phyloP scores from a whole-genome alignment of 257 asterid genomes.

The Pogostemon cablin region DNA sequence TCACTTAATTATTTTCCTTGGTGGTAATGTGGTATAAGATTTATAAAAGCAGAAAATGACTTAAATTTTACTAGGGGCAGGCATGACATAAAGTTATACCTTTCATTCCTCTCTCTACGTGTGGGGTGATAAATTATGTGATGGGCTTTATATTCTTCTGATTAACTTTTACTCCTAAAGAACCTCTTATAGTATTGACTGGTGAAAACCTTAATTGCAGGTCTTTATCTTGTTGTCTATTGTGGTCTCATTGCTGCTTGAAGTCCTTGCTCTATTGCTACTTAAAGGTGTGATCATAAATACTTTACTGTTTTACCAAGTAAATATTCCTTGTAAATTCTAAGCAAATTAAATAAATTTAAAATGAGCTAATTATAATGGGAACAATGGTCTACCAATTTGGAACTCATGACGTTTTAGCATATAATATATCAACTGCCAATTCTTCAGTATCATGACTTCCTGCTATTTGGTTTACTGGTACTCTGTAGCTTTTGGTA shows the following conservation, averaged over 20 bases:
- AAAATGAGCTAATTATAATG: not conserved
- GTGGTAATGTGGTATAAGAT: slow-evolving; percentile 23
- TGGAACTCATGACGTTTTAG: not conserved
- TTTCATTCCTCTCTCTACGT: no score
- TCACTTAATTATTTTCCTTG: slow-evolving; percentile 17
- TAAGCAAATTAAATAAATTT: not conserved
- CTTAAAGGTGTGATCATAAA: slow-evolving; percentile 65
- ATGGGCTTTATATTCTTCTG: not conserved
- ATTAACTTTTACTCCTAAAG: not conserved
- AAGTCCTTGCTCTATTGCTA: slow-evolving; percentile 61
- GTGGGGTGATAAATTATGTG: not conserved
- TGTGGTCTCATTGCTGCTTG: slow-evolving; percentile 57
- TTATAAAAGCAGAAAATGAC: slow-evolving; percentile 17
- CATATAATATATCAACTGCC: not conserved
- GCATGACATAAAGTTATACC: no score
- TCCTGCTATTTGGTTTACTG: not conserved
- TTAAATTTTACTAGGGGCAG: not conserved
- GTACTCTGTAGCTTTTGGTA: not conserved
- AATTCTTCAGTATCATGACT: not conserved
- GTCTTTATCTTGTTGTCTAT: slow-evolving; percentile 84
- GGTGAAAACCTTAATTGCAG: slow-evolving; percentile 46
- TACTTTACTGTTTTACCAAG: not conserved
- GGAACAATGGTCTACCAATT: not conserved
- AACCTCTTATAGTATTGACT: slow-evolving; percentile 2
- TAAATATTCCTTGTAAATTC: not conserved